phyloP scores from a whole-genome alignment of 257 asterid species.

The Nicotiana benthamiana region DNA sequence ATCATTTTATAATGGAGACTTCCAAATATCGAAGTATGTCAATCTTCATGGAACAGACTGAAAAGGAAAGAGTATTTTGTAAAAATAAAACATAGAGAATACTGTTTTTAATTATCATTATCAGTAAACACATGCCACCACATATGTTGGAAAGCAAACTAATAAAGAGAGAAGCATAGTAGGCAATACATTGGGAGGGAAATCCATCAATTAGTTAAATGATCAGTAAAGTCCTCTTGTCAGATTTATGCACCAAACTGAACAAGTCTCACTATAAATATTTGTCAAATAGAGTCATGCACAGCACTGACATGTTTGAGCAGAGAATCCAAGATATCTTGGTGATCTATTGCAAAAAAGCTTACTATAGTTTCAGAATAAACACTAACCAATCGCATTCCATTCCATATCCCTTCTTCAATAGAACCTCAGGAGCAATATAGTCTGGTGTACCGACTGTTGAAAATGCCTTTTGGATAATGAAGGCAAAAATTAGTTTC shows the following conservation, averaged over 20 bases:
- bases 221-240: background rate
- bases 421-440: constrained; percentile 94
- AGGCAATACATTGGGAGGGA: background rate
- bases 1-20: background rate
- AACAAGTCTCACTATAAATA: background rate
- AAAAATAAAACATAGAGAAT: background rate
- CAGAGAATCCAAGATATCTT: background rate
- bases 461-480: constrained; percentile 72
- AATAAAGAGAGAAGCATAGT: background rate
- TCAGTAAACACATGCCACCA: background rate
- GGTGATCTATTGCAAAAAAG: background rate
- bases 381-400: constrained; percentile 94
- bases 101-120: background rate
- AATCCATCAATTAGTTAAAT: background rate
- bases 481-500: constrained; percentile 12
- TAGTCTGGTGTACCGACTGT: constrained; percentile 99
- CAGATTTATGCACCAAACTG: background rate
- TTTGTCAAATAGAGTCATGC: background rate
- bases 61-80: background rate
- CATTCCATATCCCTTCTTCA: constrained; percentile 97
- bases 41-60: background rate
- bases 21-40: background rate
- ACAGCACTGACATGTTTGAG: background rate
- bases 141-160: background rate
- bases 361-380: background rate